phyloP scores from a whole-genome alignment of 495 filamentous ascomycete genomes.

The Tuber calosporum region DNA sequence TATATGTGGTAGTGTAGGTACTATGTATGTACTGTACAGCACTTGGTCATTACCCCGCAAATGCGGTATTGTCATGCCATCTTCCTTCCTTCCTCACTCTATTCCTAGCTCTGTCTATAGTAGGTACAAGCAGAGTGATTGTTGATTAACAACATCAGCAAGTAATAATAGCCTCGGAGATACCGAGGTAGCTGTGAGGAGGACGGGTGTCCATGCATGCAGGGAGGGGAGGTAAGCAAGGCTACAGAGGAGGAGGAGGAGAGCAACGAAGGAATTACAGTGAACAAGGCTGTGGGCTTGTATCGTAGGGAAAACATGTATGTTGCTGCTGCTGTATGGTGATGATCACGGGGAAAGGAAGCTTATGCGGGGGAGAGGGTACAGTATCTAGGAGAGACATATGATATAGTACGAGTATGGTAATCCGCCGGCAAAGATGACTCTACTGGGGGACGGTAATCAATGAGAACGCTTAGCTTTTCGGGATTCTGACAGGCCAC shows the following conservation, averaged over 20 bases:
- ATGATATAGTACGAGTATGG: not conserved
- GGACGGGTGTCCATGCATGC: not conserved
- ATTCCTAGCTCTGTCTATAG: not conserved
- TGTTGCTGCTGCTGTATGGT: not conserved
- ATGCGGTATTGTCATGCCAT: not conserved
- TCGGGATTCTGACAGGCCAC: not conserved
- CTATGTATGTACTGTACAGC: not conserved
- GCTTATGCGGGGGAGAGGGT: not conserved
- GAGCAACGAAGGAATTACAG: not conserved
- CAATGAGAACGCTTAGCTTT: not conserved
- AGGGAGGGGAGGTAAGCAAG: not conserved
- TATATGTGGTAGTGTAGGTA: not conserved
- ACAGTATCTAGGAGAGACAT: no score
- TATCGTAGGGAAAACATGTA: not conserved
- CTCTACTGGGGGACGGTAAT: not conserved
- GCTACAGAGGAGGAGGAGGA: not conserved
- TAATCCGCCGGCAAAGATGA: not conserved
- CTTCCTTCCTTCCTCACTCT: not conserved
- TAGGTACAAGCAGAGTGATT: not conserved
- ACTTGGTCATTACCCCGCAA: not conserved
- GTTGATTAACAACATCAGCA: not conserved
- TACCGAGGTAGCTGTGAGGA: not conserved
- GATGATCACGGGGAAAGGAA: not conserved
- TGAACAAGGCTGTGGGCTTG: not conserved
- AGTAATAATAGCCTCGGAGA: not conserved